Conservation (phyloP, 2,329 filamentous ascomycete species). For the Penicillium crustosum region DNA sequence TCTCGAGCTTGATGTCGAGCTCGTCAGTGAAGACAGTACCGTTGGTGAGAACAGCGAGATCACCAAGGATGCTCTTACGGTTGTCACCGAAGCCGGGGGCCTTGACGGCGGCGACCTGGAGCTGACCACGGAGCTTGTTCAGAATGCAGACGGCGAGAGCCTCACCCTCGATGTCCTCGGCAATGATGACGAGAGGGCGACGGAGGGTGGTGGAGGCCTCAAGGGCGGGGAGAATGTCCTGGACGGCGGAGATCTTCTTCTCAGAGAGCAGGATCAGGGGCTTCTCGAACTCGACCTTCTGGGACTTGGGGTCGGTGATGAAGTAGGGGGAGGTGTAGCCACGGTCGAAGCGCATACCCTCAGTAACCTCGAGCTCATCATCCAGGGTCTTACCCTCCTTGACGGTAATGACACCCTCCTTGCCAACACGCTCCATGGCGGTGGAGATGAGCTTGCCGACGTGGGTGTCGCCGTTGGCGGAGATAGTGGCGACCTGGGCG, state of each 20-base stretch:
- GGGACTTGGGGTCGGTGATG: conserved; percentile 97
- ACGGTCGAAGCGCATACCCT: conserved; percentile 99
- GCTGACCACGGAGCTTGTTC: conserved; percentile 99
- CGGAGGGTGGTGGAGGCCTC: conserved; percentile 95
- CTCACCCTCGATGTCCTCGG: conserved; percentile 98
- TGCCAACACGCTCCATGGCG: conserved; percentile 99
- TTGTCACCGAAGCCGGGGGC: conserved; percentile 99
- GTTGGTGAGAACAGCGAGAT: conserved; percentile 93
- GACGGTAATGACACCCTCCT: conserved; percentile 99
- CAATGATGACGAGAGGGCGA: conserved; percentile 95
- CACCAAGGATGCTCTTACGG: conserved; percentile 98
- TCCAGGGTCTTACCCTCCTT: conserved; percentile 99
- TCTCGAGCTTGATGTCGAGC: conserved; percentile 98
- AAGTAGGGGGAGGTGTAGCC: conserved; percentile 99
- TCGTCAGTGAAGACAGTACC: conserved; percentile 97
- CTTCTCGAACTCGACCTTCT: conserved; percentile 99
- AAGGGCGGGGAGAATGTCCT: conserved; percentile 97
- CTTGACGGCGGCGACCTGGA: conserved; percentile 98
- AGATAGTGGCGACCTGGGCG: conserved; percentile 97
- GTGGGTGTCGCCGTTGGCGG: conserved; percentile 92
- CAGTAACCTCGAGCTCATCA: conserved; percentile 97
- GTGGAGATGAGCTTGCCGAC: conserved; percentile 94
- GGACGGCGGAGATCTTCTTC: conserved; percentile 99
- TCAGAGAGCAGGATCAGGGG: conserved; percentile 96
- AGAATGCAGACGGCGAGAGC: conserved; percentile 98